These are phyloP conservation scores for Penicillium crustosum DNA, from an alignment of 2,329 filamentous ascomycete species.

Conservation along the genomic window DNA sequence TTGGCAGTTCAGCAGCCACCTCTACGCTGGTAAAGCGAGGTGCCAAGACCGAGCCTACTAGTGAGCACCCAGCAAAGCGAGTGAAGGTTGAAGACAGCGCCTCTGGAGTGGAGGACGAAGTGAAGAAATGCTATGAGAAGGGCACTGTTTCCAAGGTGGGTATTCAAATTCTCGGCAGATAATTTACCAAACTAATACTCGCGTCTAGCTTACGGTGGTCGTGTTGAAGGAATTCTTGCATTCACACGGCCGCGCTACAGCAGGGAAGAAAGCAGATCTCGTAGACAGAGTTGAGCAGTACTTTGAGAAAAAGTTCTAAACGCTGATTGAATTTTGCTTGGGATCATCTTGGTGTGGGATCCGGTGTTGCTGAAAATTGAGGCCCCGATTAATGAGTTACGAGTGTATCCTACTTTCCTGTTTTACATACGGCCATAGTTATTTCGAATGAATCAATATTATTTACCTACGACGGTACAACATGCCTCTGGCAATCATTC, in stretches of 20 bases:
- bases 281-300: constrained; percentile 51
- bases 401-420: neutral
- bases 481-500: neutral
- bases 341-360: neutral
- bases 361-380: neutral
- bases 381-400: constrained; percentile 1
- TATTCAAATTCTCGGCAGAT: neutral
- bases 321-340: neutral
- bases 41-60: constrained; percentile 29
- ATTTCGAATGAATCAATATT: neutral
- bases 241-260: constrained; percentile 42
- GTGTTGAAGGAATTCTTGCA: constrained; percentile 49
- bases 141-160: constrained; percentile 45
- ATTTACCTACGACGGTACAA: neutral
- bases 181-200: constrained; percentile 6
- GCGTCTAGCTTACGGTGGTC: constrained; percentile 45
- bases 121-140: constrained; percentile 44
- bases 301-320: constrained; percentile 45
- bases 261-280: constrained; percentile 53
- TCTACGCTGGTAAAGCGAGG: constrained; percentile 51
- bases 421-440: neutral
- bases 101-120: constrained; percentile 37
- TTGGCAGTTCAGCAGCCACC: constrained; percentile 36
- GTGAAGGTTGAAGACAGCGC: constrained; percentile 42
- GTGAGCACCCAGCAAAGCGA: constrained; percentile 44